Conservation (phyloP, 371 early-diverging fungal genomes). For the Conidiobolus coronatus region DNA sequence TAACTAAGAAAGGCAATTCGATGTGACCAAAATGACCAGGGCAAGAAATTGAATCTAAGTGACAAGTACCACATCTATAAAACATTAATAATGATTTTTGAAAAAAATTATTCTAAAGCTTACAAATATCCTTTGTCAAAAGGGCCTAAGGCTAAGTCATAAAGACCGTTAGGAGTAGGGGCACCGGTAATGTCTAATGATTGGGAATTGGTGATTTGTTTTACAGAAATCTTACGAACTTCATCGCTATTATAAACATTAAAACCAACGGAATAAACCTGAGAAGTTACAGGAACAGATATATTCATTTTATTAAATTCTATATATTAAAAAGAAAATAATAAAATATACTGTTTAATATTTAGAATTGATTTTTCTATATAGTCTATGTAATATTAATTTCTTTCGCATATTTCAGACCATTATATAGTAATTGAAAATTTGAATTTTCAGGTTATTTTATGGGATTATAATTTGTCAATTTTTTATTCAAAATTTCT, state of each 20-base stretch:
- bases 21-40: conserved; percentile 99
- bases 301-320: conserved; percentile 26
- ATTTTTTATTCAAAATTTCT: no score
- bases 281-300: conserved; percentile 33
- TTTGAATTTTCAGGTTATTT: no score
- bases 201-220: conserved; percentile 73
- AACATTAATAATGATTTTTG: not conserved
- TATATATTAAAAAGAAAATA: conserved; percentile 1
- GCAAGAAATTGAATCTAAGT: conserved; percentile 57
- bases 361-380: no score
- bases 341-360: not conserved
- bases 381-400: no score
- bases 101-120: conserved; percentile 5
- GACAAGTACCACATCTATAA: conserved; percentile 72
- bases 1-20: conserved; percentile 85
- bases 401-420: no score
- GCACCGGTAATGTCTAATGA: conserved; percentile 81
- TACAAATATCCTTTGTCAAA: conserved; percentile 47
- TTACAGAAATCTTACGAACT: conserved; percentile 80
- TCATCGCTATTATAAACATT: conserved; percentile 84
- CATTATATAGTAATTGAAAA: no score
- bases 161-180: conserved; percentile 83
- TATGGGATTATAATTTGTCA: no score
- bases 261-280: conserved; percentile 53
- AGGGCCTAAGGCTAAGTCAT: conserved; percentile 95